Base-by-base conservation (phyloP, 2,329 filamentous ascomycete species). In the Periconia sp. region DNA sequence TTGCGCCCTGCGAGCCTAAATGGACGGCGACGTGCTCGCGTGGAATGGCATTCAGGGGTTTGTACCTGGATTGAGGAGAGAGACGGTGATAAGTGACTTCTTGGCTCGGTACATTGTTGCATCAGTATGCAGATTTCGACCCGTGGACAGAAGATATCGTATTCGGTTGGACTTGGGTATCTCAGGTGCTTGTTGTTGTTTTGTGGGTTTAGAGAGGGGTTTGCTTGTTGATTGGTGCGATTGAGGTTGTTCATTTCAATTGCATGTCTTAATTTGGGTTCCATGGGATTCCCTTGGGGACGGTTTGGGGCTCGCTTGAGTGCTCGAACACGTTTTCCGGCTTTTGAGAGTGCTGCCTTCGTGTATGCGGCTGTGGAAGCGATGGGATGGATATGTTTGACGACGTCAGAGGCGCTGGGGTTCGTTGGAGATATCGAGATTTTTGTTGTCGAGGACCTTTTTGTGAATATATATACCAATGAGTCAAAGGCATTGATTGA, bases 331-430 rank as follows among this genome's bases (percentile, higher is more conserved):
- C 14, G 42, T 23, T 23, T 27, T 20, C 42, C 27, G 14, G 42
- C 19, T 27, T 6, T 44, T 44, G 19, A 14, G 8, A 23, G 42
- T 23, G 18, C 14, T 17, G 23, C 8, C 31, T 37, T 51, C 49
- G 49, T 45, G 19, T 50, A 23, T 50, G 19, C 35, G 15, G 19
- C 40, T 18, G 15, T 19, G 15, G 37, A 47, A n/a, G 37, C 13
- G n/a, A 11, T 20, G 43, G 10, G 35, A 17, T n/a, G n/a, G n/a
- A n/a, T n/a, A 41, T 9, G 18, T 33, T 14, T 9, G 27, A 51
- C 41, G 43, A 60, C 53, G 55, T 58, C 58, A 56, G 23, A 43
- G 42, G 43, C 35, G 33, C 14, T 15, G 13, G 11, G 30, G 40
- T 14, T n/a, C 20, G 20, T 46, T 40, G 27, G 45, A 19, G n/a